Evolutionary conservation across 179 eudicot species (phyloP).

Genomic region (Spinacia oleracea): DNA sequence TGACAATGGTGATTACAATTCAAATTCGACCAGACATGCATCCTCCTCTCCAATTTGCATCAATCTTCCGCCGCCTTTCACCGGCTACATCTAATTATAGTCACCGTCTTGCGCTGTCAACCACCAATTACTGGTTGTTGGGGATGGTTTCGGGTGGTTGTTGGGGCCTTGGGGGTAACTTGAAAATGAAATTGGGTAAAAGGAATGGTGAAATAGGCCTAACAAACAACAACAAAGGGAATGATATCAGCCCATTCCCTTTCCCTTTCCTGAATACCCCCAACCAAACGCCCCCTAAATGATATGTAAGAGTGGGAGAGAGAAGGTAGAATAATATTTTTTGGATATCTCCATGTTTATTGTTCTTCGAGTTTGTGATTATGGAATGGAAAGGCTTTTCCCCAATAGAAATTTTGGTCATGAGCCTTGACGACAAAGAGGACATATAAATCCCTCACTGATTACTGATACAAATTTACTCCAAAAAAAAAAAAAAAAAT

Average conservation of each 20-base stretch:
- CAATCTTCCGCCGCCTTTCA: constrained; percentile 22
- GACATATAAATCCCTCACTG: background rate
- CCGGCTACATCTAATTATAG: constrained; percentile 9
- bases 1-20: constrained; percentile 9
- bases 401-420: background rate
- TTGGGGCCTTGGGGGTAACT: too few relatives aligned
- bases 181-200: too few relatives aligned
- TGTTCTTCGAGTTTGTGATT: background rate
- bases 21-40: constrained; percentile 39
- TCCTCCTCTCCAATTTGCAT: constrained; percentile 26
- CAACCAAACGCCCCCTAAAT: too few relatives aligned
- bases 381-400: background rate
- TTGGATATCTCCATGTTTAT: background rate
- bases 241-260: too few relatives aligned
- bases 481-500: background rate
- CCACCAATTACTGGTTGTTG: background rate
- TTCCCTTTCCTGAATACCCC: too few relatives aligned
- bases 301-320: background rate
- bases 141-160: too few relatives aligned
- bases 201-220: too few relatives aligned
- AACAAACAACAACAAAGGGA: too few relatives aligned
- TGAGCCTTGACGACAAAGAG: background rate
- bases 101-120: background rate
- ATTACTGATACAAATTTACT: background rate
- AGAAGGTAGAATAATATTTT: background rate